Conservation (phyloP, 106 monocot genomes). For the Agapanthus africanus region DNA sequence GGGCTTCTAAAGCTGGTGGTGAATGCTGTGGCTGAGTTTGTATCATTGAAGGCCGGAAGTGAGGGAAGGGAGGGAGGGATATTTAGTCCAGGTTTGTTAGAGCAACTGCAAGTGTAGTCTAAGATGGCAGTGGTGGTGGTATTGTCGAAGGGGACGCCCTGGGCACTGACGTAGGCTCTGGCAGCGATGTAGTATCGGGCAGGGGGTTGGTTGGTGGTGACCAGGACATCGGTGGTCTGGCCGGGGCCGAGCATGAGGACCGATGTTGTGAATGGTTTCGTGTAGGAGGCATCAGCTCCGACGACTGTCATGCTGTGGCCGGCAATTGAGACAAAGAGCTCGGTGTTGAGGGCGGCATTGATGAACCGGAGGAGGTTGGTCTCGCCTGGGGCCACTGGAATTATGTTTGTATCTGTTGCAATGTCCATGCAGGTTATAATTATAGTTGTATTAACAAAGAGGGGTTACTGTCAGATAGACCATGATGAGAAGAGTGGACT, state of each 20-base stretch:
- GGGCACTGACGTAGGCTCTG: conserved; percentile 35
- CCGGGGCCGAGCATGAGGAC: conserved; percentile 46
- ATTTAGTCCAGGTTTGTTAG: conserved; percentile 5
- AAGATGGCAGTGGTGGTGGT: conserved; percentile 74
- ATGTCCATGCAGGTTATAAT: no score
- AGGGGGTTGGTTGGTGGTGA: conserved; percentile 34
- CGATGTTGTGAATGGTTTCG: conserved; percentile 44
- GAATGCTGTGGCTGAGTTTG: conserved; percentile 30
- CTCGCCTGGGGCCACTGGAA: conserved; percentile 45
- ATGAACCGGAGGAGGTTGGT: conserved; percentile 49
- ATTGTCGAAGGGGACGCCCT: conserved; percentile 50
- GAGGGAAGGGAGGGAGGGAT: conserved; percentile 21
- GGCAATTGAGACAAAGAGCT: conserved; percentile 44
- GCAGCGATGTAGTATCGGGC: conserved; percentile 52
- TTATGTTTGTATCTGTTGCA: conserved; percentile 26
- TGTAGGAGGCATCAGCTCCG: conserved; percentile 42
- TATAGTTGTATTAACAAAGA: no score
- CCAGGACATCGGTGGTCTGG: conserved; percentile 59
- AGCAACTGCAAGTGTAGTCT: conserved; percentile 44
- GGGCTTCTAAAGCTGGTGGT: conserved; percentile 28
- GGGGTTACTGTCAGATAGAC: no score
- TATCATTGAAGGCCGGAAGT: conserved; percentile 59
- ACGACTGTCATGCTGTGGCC: conserved; percentile 53
- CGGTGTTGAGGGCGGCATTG: conserved; percentile 48
- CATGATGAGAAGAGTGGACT: not conserved